phyloP scores from a whole-genome alignment of 176 grass and related monocot genomes.

The Olyra latifolia region DNA sequence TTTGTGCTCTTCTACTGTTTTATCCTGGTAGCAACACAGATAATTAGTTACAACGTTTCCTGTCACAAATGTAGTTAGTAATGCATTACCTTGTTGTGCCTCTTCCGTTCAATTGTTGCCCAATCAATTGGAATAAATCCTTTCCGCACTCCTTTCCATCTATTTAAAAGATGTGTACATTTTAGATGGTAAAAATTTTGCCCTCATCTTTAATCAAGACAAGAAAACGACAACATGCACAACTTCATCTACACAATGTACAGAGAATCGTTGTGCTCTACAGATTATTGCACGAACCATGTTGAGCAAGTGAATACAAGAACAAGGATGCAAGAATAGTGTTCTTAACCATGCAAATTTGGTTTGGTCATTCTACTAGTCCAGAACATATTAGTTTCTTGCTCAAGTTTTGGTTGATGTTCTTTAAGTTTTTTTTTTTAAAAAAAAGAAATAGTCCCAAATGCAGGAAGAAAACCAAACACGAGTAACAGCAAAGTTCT shows the following conservation, averaged over 20 bases:
- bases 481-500: not conserved
- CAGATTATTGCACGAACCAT: not conserved
- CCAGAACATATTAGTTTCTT: not conserved
- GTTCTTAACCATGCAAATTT: not conserved
- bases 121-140: slow-evolving; percentile 54
- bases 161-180: slow-evolving; percentile 26
- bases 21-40: slow-evolving; percentile 56
- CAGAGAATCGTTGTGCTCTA: not conserved
- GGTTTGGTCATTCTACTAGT: not conserved
- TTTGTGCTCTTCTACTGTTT: slow-evolving; percentile 63
- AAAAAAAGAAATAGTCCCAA: not conserved
- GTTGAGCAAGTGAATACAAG: not conserved
- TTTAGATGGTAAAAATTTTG: not conserved
- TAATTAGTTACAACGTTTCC: not conserved
- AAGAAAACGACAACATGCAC: not conserved
- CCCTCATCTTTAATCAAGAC: not conserved
- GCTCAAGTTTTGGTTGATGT: not conserved
- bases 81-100: slow-evolving; percentile 65
- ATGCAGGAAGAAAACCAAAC: not conserved
- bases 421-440: not conserved
- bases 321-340: not conserved
- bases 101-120: slow-evolving; percentile 57
- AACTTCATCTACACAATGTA: not conserved
- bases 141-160: slow-evolving; percentile 66
- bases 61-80: slow-evolving; percentile 13